Evolutionary conservation across 257 asterid genomes (phyloP).

Genomic region (Solanum neorickii): DNA sequence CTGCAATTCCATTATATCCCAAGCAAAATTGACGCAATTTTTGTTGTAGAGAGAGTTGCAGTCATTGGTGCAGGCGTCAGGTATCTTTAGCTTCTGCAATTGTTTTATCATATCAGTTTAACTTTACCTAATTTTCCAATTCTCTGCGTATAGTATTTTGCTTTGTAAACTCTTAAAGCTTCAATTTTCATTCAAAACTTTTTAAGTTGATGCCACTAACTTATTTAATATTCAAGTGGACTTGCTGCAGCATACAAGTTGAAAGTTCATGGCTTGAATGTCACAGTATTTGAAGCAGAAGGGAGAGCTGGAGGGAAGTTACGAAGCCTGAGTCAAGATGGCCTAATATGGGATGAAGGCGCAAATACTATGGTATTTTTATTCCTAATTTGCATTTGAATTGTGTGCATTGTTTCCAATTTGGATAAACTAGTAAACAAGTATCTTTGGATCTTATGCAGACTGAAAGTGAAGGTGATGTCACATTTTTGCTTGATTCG

Average conservation of each 20-base stretch:
- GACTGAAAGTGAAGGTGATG: constrained; percentile 78
- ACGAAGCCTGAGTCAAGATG: constrained; percentile 52
- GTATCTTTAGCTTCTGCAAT: background rate
- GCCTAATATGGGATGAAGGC: constrained; percentile 90
- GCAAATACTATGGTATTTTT: constrained; percentile 83
- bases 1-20: background rate
- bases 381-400: background rate
- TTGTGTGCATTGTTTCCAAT: background rate
- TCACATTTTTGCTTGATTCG: constrained; percentile 68
- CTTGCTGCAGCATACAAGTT: constrained; percentile 92
- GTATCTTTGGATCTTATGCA: constrained; percentile 15
- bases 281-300: constrained; percentile 75
- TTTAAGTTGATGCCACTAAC: background rate
- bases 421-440: background rate
- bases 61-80: background rate
- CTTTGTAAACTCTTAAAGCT: background rate
- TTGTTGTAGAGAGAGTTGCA: background rate
- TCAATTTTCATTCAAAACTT: background rate
- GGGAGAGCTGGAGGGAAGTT: constrained; percentile 83
- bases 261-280: constrained; percentile 65
- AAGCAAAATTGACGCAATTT: background rate
- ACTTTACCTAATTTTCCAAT: background rate
- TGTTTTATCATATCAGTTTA: background rate
- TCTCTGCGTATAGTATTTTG: background rate
- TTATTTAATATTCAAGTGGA: constrained; percentile 39